Evolutionary conservation across 148 eudicot genomes (phyloP).

Genomic region (Fallopia convolvulus): DNA sequence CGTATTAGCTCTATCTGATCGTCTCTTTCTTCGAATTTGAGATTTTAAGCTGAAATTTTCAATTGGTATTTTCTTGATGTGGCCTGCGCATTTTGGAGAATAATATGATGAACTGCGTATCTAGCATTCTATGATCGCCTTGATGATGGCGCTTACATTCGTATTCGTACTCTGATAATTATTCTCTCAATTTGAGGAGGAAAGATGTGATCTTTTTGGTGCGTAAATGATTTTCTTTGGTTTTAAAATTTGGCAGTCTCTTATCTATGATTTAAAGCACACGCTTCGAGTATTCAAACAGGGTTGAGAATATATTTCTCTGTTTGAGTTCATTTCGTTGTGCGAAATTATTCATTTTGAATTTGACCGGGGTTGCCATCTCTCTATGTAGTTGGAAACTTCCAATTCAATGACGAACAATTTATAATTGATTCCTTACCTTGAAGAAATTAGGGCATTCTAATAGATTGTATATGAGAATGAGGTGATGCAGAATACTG

Average conservation of each 20-base stretch:
- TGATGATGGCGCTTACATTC: conserved; percentile 1
- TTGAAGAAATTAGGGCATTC: neutral
- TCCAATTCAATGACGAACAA: neutral
- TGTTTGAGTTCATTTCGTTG: conserved; percentile 7
- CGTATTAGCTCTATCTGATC: conserved; percentile 28
- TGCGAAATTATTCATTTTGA: neutral
- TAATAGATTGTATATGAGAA: neutral
- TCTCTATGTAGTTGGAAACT: neutral
- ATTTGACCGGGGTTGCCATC: neutral
- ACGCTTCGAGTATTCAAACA: conserved; percentile 7
- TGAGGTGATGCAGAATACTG: conserved; percentile 1
- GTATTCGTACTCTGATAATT: conserved; percentile 11
- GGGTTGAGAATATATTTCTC: neutral
- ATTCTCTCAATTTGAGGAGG: neutral
- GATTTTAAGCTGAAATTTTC: neutral
- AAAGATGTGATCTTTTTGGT: neutral
- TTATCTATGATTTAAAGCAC: neutral
- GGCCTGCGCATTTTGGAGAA: neutral
- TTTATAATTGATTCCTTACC: neutral
- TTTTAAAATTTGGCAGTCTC: neutral
- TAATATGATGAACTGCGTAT: conserved; percentile 3
- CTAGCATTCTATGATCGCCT: conserved; percentile 1
- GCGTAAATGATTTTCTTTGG: too few species aligned
- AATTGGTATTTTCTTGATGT: neutral
- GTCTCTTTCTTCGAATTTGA: neutral